Conservation (phyloP, 129 eudicot species). For the Arctium lappa region DNA sequence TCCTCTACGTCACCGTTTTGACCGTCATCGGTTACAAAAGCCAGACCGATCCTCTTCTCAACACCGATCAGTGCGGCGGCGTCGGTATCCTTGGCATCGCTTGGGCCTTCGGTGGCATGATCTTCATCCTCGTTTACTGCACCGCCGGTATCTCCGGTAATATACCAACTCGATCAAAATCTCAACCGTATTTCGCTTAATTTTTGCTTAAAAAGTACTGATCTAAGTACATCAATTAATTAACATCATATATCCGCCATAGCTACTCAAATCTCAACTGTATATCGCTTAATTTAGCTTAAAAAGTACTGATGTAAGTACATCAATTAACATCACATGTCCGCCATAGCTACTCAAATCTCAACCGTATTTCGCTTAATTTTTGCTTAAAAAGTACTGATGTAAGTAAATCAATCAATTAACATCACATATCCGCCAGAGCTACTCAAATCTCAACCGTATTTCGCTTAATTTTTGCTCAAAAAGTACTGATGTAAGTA, state of each 20-base stretch:
- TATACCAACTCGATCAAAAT: too few relatives aligned
- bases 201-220: too few relatives aligned
- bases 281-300: neutral
- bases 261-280: neutral
- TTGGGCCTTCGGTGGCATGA: constrained; percentile 99
- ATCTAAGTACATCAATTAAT: too few relatives aligned
- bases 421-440: neutral
- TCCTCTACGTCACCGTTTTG: constrained; percentile 68
- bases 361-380: too few relatives aligned
- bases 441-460: neutral
- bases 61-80: constrained; percentile 69
- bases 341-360: too few relatives aligned
- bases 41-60: constrained; percentile 36
- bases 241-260: neutral
- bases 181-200: too few relatives aligned
- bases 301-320: neutral
- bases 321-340: too few relatives aligned
- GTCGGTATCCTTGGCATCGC: constrained; percentile 96
- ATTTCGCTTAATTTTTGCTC: neutral
- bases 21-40: constrained; percentile 81
- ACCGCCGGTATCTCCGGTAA: constrained; percentile 96
- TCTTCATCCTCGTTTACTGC: constrained; percentile 94
- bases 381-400: too few relatives aligned
- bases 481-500: neutral
- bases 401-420: too few relatives aligned